Evolutionary conservation across 345 rosid genomes (phyloP).

Genomic region (Adansonia digitata): DNA sequence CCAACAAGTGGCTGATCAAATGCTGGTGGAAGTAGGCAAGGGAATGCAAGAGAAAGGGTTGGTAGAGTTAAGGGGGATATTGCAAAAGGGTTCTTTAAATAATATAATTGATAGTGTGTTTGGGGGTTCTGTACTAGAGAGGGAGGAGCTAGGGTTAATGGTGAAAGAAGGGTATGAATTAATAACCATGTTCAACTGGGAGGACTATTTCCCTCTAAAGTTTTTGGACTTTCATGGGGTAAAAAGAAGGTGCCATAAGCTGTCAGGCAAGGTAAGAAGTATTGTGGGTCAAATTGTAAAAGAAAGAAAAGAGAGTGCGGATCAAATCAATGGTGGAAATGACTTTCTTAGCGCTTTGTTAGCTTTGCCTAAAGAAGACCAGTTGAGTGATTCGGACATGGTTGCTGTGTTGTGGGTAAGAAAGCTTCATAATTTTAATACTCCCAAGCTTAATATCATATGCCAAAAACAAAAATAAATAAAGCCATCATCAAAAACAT

Average conservation of each 20-base stretch:
- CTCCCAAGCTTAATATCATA: no score
- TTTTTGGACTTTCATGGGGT: slow-evolving; percentile 55
- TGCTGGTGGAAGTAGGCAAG: slow-evolving; percentile 21
- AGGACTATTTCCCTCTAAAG: slow-evolving; percentile 47
- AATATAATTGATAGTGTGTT: slow-evolving; percentile 53
- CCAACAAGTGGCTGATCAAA: slow-evolving; percentile 30
- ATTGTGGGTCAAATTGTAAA: slow-evolving; percentile 39
- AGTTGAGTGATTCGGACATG: slow-evolving; percentile 42
- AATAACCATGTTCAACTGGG: slow-evolving; percentile 44
- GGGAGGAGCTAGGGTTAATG: slow-evolving; percentile 32
- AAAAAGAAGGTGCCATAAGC: slow-evolving; percentile 44
- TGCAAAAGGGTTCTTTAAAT: slow-evolving; percentile 41
- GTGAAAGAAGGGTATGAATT: slow-evolving; percentile 59
- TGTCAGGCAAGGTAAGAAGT: slow-evolving; percentile 35
- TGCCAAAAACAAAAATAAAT: no score
- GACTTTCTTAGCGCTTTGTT: slow-evolving; percentile 55
- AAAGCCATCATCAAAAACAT: no score
- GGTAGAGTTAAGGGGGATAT: slow-evolving; percentile 34
- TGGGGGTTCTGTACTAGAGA: slow-evolving; percentile 19
- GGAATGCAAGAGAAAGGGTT: slow-evolving; percentile 27
- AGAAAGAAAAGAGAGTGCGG: slow-evolving; percentile 24
- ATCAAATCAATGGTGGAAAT: slow-evolving; percentile 8
- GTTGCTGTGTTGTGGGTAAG: slow-evolving; percentile 64
- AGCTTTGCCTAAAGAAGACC: slow-evolving; percentile 50
- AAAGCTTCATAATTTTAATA: no score